Base-by-base conservation (phyloP, 2,329 filamentous ascomycete genomes). In the Escovopsis sp. region DNA sequence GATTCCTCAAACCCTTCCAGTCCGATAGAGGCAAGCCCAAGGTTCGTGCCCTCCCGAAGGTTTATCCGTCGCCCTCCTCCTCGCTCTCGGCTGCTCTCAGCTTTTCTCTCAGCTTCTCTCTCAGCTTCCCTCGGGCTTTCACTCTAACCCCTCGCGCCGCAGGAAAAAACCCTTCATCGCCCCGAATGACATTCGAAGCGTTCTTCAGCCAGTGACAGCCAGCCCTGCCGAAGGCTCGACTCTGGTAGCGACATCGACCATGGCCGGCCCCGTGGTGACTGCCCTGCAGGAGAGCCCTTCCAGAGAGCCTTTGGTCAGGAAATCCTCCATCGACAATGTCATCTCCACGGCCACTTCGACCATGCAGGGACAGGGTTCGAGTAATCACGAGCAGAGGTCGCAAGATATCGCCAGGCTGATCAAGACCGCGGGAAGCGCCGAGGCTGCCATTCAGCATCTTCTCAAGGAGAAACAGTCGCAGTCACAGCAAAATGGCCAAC, bases 311-410 rank as follows among this genome's bases (percentile, higher is more conserved):
- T 48, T 64, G 18, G 76, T 80, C 43, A 78, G 88, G 53, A 94
- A 83, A 43, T 83, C 84, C 4, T 95, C 89, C 10, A 89, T 94
- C 54, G 89, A 96, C 60, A 95, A 88, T 10, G 83, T 85, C n/a
- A 82, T 93, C 38, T 94, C 89, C 2, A 6, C 28, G 9, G 70
- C 85, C 39, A 85, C 85, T 6, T 69, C 67, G 9, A 73, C 75
- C 42, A 67, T 68, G 3, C 68, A 75, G 43, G 33, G 37, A 10
- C 41, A 47, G 74, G 70, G 66, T 26, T 69, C 75, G 1, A 69
- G 73, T 38, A 78, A 81, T 49, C 70, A 61, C 48, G 61, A 71
- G 30, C 64, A 75, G n/a, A 75, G 71, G 26, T 66, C 73, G n/a
- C 70, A 81, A 12, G 88, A 96, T 54, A 82, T 94, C 52, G 77